phyloP scores from a whole-genome alignment of 2,329 filamentous ascomycete genomes.

The Neonectria punicea region DNA sequence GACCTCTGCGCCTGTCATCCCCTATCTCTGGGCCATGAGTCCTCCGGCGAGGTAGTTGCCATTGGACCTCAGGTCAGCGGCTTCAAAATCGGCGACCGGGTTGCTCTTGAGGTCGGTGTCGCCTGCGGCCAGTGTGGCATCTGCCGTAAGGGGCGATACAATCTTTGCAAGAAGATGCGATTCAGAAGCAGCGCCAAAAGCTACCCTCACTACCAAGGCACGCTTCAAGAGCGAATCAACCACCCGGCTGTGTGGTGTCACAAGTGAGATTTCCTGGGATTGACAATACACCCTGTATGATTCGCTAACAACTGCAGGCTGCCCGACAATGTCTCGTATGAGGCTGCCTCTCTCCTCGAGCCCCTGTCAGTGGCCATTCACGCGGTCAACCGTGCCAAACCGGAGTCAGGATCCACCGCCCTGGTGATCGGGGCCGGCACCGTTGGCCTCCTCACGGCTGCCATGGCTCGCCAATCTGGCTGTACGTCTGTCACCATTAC shows the following conservation, averaged over 20 bases:
- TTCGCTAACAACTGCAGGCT: conserved; percentile 53
- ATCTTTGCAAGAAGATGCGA: conserved; percentile 69
- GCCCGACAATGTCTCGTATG: conserved; percentile 68
- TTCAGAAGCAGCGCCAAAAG: conserved; percentile 72
- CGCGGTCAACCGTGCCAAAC: conserved; percentile 65
- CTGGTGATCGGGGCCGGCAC: conserved; percentile 74
- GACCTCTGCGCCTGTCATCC: conserved; percentile 74
- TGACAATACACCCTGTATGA: background rate
- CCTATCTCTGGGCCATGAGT: conserved; percentile 72
- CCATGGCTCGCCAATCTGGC: conserved; percentile 70
- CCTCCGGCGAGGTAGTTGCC: conserved; percentile 66
- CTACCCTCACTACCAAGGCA: conserved; percentile 72
- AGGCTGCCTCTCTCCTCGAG: conserved; percentile 69
- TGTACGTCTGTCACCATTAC: conserved; percentile 69
- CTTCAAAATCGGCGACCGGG: conserved; percentile 66
- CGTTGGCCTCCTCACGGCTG: conserved; percentile 70
- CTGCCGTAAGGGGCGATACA: conserved; percentile 67
- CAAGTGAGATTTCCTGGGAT: conserved; percentile 55
- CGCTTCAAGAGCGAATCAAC: conserved; percentile 70
- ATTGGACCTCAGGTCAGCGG: conserved; percentile 64
- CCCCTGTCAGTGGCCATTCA: conserved; percentile 72
- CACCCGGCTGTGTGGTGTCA: conserved; percentile 72
- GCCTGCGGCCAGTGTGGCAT: conserved; percentile 63
- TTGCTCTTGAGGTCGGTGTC: conserved; percentile 67
- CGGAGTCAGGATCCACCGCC: conserved; percentile 63